Evolutionary conservation across 768 basidiomycete species (phyloP), one percentile per base, ranked within the genome.

Genomic region (Macrolepiota fuliginosa): DNA sequence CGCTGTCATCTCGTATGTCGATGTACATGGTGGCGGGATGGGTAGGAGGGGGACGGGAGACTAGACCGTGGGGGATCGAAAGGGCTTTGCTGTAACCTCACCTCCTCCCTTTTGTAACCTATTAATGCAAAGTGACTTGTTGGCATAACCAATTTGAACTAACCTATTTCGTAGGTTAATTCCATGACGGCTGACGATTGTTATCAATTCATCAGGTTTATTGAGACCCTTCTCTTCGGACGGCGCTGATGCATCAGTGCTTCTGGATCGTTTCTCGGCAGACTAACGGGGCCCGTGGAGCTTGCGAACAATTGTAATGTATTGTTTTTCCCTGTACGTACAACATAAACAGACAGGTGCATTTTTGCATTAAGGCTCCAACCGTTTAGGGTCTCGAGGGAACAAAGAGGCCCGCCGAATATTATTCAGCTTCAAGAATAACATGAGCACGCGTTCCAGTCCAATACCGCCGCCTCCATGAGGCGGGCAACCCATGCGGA

Each of bases 381-480:
- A 79, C 61, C 96, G 83, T 79, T 94, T 96, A 60, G 97, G 97
- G 78, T 98, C 97, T 69, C 97, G 85, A 13, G 97, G 97, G 88
- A 98, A 98, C 70, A 98, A 71, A 25, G 91, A 91, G 25, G 94
- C 95, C 54, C 94, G 81, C 54, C 96, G 83, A 70, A 98, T 95
- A 80, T 98, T 97, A 79, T 91, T 92, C 64, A 99, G 82, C 78
- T 96, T 96, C 73, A 99, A 79, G 86, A 95, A 99, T 66, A 99
- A 79, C 96, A 98, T 98, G 71, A 98, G 76, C 55, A 99, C 95
- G 58, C 94, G 91, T 76, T 97, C 95, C 63, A 96, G 81, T 56
- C 93, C 96, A 67, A 98, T 94, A 63, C 96, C 96, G 64, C 95
- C 96, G 66, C 96, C 97, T 52, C 94, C 97, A 74, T 99, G 97